Evolutionary conservation across 768 basidiomycete genomes (phyloP).

Genomic region (Xerocomus spinulosus): DNA sequence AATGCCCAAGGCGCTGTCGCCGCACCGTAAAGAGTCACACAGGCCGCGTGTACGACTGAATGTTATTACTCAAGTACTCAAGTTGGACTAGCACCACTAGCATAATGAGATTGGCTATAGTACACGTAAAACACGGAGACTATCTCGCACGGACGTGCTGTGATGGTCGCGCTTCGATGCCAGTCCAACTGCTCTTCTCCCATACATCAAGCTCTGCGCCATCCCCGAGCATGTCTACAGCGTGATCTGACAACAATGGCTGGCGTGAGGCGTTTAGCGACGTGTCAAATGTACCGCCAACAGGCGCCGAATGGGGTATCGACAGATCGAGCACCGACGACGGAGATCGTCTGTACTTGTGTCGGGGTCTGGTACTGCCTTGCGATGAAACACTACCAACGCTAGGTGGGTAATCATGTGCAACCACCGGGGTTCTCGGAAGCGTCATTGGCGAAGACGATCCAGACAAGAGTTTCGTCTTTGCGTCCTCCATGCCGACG

Average conservation of each 20-base stretch:
- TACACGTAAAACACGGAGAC: constrained; percentile 16
- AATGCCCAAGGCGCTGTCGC: constrained; percentile 1
- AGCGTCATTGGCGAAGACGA: constrained; percentile 17
- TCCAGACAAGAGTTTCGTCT: constrained; percentile 10
- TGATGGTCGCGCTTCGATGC: constrained; percentile 35
- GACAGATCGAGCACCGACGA: constrained; percentile 41
- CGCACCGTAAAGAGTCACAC: constrained; percentile 22
- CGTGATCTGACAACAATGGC: not conserved
- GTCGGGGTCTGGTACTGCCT: constrained; percentile 22
- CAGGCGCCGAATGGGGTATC: constrained; percentile 27
- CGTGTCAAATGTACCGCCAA: constrained; percentile 32
- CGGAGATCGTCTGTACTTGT: constrained; percentile 30
- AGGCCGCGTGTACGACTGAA: constrained; percentile 26
- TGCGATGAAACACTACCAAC: constrained; percentile 34
- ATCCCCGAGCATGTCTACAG: not conserved
- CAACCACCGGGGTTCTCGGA: constrained; percentile 1
- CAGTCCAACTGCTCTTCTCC: constrained; percentile 50
- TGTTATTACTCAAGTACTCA: too few relatives aligned
- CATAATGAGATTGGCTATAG: constrained; percentile 4
- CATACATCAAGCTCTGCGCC: constrained; percentile 23
- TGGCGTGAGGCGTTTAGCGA: constrained; percentile 6
- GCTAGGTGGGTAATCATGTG: constrained; percentile 53
- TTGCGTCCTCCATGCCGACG: constrained; percentile 12
- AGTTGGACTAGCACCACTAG: not conserved
- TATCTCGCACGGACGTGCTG: constrained; percentile 26